Conservation (phyloP, 2,329 filamentous ascomycete species). For the Chaetomium strumarium region DNA sequence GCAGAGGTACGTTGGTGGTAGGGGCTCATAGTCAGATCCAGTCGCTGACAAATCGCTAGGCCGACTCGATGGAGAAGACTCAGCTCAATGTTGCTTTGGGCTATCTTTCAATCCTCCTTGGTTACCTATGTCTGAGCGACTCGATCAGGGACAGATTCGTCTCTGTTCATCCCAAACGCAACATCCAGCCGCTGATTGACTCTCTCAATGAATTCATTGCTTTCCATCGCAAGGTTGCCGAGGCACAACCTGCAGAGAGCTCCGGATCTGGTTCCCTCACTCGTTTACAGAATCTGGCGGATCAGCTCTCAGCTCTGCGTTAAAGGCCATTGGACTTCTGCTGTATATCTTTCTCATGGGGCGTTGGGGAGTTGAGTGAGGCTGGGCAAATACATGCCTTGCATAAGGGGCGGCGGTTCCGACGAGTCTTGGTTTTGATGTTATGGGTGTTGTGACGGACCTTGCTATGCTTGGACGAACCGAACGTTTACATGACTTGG, state of each 20-base stretch:
- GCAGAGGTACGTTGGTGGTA: conserved; percentile 54
- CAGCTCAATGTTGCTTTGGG: conserved; percentile 78
- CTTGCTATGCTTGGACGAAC: not conserved
- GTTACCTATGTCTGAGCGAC: conserved; percentile 63
- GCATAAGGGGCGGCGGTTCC: not conserved
- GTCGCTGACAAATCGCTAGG: conserved; percentile 37
- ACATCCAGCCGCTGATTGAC: conserved; percentile 41
- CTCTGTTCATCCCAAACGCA: conserved; percentile 38
- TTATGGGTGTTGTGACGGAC: not conserved
- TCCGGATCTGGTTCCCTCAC: conserved; percentile 32
- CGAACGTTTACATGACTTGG: not conserved
- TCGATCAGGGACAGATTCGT: conserved; percentile 41
- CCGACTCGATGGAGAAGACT: conserved; percentile 66
- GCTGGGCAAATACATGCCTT: not conserved
- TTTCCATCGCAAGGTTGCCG: conserved; percentile 46
- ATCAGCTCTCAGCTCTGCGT: conserved; percentile 30
- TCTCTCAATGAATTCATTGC: conserved; percentile 51
- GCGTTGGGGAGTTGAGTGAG: not conserved
- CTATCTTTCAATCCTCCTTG: conserved; percentile 78
- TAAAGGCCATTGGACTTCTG: not conserved
- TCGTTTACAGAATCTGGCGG: conserved; percentile 36
- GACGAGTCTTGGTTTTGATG: too few species aligned
- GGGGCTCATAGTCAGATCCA: not conserved
- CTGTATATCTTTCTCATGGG: not conserved
- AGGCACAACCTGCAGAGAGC: conserved; percentile 32